phyloP scores from a whole-genome alignment of 202 grass and related monocot genomes.

The Dendrocalamus latiflorus region DNA sequence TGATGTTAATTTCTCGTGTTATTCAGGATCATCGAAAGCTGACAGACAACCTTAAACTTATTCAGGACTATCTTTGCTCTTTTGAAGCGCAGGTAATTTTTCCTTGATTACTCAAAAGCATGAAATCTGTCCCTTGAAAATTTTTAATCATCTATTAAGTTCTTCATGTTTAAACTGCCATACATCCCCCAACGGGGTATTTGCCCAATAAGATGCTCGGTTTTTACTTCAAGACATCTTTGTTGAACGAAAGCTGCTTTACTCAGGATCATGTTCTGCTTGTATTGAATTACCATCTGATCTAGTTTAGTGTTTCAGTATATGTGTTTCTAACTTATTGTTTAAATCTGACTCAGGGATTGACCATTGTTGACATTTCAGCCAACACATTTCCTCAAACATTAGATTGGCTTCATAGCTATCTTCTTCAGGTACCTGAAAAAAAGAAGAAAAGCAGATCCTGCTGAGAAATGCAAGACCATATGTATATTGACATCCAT shows the following conservation, averaged over 20 bases:
- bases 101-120: conserved; percentile 5
- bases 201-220: background rate
- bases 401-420: conserved; percentile 78
- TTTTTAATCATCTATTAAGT: background rate
- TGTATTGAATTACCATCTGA: conserved; percentile 6
- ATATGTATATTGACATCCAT: too few species aligned
- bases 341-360: conserved; percentile 46
- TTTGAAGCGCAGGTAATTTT: conserved; percentile 78
- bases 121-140: background rate
- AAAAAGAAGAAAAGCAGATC: background rate
- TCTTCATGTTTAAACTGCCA: background rate
- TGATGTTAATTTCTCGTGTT: conserved; percentile 18
- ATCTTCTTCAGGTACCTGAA: conserved; percentile 1
- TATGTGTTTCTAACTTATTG: background rate
- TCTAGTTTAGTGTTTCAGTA: background rate
- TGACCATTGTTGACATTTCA: conserved; percentile 81
- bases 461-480: too few species aligned
- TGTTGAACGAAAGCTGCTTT: background rate
- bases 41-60: conserved; percentile 85
- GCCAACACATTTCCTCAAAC: conserved; percentile 94
- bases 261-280: background rate
- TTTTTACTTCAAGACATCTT: background rate
- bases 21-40: conserved; percentile 80
- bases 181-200: background rate
- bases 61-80: conserved; percentile 98